These are phyloP conservation scores for Quercus mongolica DNA, from an alignment of 306 rosid genomes.

Conservation along the genomic window DNA sequence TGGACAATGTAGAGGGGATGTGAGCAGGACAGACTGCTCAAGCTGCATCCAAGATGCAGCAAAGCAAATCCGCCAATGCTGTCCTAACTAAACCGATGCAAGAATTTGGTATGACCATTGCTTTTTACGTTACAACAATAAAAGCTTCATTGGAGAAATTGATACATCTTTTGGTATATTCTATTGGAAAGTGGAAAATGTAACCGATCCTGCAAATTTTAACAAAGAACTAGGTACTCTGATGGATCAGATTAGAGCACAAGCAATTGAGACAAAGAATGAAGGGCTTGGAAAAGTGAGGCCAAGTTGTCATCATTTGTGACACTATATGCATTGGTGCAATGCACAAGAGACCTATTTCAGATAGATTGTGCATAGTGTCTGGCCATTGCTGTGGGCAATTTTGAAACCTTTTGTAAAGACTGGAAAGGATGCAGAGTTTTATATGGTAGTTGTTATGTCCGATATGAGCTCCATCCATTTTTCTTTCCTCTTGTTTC, in stretches of 20 bases:
- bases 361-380: slow-evolving; percentile 52
- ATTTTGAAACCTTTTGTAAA: slow-evolving; percentile 36
- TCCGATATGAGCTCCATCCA: slow-evolving; percentile 65
- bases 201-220: slow-evolving; percentile 52
- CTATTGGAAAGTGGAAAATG: slow-evolving; percentile 42
- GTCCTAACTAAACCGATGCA: slow-evolving; percentile 51
- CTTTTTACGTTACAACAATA: slow-evolving; percentile 42
- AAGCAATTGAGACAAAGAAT: slow-evolving; percentile 33
- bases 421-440: slow-evolving; percentile 55
- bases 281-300: slow-evolving; percentile 61
- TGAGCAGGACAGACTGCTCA: slow-evolving; percentile 49
- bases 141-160: slow-evolving; percentile 44
- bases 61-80: slow-evolving; percentile 38
- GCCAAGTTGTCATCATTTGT: slow-evolving; percentile 31
- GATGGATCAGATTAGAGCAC: slow-evolving; percentile 29
- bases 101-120: slow-evolving; percentile 70
- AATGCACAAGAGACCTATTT: slow-evolving; percentile 69
- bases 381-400: slow-evolving; percentile 54
- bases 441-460: slow-evolving; percentile 60
- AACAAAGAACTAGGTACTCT: slow-evolving; percentile 40
- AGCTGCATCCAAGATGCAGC: slow-evolving; percentile 56
- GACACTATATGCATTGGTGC: slow-evolving; percentile 62
- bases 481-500: slow-evolving; percentile 62
- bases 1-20: slow-evolving; percentile 67
- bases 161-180: slow-evolving; percentile 56